Percentiles rank a stretch among this genome's conserved stretches.
Evolutionary conservation across 23 red algal genomes (phyloP).

Genomic region (Gracilariopsis chorda): DNA sequence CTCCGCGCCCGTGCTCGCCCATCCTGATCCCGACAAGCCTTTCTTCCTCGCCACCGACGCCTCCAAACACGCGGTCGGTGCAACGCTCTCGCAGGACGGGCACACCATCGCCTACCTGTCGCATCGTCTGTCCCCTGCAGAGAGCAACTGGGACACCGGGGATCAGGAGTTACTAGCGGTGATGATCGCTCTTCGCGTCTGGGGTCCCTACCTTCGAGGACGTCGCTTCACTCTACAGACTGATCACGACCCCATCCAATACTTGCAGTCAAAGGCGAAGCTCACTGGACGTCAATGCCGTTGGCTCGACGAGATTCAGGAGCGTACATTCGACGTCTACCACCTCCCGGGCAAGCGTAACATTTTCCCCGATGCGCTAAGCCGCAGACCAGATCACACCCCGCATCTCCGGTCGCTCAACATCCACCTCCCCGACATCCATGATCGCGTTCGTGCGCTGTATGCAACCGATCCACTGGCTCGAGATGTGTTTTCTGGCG

Average conservation of each 20-base stretch:
- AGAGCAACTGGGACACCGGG: not conserved
- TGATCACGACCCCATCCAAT: not conserved
- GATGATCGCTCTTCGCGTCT: not conserved
- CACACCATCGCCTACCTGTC: not conserved
- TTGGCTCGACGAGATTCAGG: not conserved
- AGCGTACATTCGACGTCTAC: not conserved
- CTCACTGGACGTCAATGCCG: not conserved
- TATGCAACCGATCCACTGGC: too few relatives aligned
- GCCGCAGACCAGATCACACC: not conserved
- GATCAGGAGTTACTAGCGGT: not conserved
- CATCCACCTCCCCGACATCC: too few relatives aligned
- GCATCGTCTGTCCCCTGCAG: not conserved
- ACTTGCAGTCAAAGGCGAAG: not conserved
- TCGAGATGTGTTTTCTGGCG: too few relatives aligned
- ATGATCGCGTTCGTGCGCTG: too few relatives aligned
- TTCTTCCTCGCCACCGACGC: not conserved
- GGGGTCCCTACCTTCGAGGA: not conserved
- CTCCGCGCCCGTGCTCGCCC: not conserved
- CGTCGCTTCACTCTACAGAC: not conserved
- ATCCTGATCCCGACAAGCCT: not conserved
- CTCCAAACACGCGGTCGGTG: not conserved
- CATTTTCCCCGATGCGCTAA: not conserved
- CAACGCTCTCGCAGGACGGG: not conserved
- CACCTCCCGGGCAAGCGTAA: not conserved
- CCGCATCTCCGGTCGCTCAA: too few relatives aligned